Conservation (phyloP, 2,329 filamentous ascomycete genomes). For the Ophidiomyces ophidiicola region DNA sequence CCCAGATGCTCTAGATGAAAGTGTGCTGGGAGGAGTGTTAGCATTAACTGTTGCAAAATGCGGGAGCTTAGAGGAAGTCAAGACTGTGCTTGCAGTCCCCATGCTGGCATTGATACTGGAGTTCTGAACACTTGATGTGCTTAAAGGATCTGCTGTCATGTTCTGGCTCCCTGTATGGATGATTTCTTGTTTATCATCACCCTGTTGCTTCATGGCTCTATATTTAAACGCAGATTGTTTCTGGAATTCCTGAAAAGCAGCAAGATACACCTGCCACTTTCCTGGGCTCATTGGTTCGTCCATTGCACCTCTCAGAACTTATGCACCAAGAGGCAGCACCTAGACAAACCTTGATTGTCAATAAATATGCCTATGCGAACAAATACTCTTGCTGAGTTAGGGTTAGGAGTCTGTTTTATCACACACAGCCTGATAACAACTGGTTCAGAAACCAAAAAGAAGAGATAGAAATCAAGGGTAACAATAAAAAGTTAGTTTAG, state of each 20-base stretch:
- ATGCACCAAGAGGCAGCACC: too few relatives aligned
- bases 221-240: slow-evolving; percentile 1
- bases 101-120: not conserved
- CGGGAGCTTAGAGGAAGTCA: not conserved
- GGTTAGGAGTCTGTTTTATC: too few relatives aligned
- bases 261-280: slow-evolving; percentile 2
- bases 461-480: too few relatives aligned
- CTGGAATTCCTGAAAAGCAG: slow-evolving; percentile 5
- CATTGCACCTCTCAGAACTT: not conserved
- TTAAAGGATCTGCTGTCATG: not conserved
- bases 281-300: not conserved
- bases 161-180: not conserved
- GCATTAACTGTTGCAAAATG: not conserved
- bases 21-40: not conserved
- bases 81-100: not conserved
- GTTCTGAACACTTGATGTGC: not conserved
- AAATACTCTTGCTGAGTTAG: too few relatives aligned
- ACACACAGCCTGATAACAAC: too few relatives aligned
- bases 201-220: not conserved
- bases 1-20: not conserved
- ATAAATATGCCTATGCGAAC: too few relatives aligned
- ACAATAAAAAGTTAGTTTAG: too few relatives aligned
- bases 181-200: not conserved
- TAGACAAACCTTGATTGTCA: too few relatives aligned
- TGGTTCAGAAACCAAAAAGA: too few relatives aligned